Base-by-base conservation (phyloP, 352 stramenopile species). In the Globisporangium emineosum region DNA sequence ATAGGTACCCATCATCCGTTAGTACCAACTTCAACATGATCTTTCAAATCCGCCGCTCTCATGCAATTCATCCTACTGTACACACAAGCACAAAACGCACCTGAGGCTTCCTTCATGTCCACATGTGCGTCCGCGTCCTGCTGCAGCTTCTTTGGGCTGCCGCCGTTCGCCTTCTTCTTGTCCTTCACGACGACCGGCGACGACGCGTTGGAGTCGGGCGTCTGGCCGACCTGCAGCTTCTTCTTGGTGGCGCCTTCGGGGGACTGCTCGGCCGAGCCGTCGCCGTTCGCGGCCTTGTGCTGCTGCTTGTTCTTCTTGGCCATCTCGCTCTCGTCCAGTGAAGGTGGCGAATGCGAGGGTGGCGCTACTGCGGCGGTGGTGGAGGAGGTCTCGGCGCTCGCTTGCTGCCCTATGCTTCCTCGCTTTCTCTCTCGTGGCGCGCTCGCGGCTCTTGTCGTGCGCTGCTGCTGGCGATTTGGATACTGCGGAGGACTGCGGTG, bases 281-380 rank as follows among this genome's bases (percentile, higher is more conserved):
- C 50, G 27, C 17, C 27, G 50, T 23, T 45, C 23, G 13, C 56
- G 55, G 8, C 23, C 62, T 78, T 83, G 58, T 50, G 45, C 37
- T 79, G 69, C 68, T 53, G 23, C 47, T 89, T 86, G 21, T 70
- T 67, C 69, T 91, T 93, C 78, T 89, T 90, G 43, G 51, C 78
- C 81, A 90, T 90, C 7, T 64, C 53, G 52, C 59, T 57, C 32
- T 65, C 45, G 25, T 65, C 43, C 29, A 25, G 15, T 5, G 30
- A 8, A 23, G 23, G 52, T 53, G 33, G n/a, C 8, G 43, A 7
- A 1, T 13, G 23, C 8, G 30, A 8, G 10, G 52, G 10, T 29
- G 52, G 12, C 30, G 33, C 60, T 66, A 30, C 25, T 27, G 17
- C 21, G 7, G 45, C 12, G n/a, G 52, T 15, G 52, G 29, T 32